phyloP scores from a whole-genome alignment of 495 filamentous ascomycete genomes.

The Filosporella fistucella region DNA sequence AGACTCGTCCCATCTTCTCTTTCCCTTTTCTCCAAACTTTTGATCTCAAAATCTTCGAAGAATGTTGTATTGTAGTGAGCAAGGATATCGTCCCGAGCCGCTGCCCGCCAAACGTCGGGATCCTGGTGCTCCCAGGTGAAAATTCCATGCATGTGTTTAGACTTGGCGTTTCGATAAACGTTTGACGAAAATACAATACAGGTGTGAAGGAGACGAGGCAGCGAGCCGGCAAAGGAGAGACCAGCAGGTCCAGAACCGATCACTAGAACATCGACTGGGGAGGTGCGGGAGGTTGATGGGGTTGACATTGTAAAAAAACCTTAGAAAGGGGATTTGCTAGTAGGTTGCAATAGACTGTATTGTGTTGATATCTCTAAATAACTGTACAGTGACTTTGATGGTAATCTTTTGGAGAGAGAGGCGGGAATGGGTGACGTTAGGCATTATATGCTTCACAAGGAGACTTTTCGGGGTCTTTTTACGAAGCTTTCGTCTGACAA shows the following conservation, averaged over 20 bases:
- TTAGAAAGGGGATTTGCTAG: not conserved
- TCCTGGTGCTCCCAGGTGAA: constrained; percentile 40
- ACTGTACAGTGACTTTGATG: not conserved
- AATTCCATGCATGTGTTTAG: constrained; percentile 42
- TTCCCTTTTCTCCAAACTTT: constrained; percentile 21
- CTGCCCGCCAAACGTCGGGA: constrained; percentile 35
- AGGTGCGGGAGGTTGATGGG: not conserved
- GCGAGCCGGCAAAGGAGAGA: constrained; percentile 38
- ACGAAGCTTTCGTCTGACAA: too few relatives aligned
- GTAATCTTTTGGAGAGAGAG: not conserved
- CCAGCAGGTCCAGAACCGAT: constrained; percentile 55
- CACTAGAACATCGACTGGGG: constrained; percentile 23
- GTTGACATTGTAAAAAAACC: not conserved
- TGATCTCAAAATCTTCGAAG: constrained; percentile 30
- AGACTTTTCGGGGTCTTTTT: not conserved
- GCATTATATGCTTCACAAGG: not conserved
- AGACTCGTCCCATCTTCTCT: constrained; percentile 1
- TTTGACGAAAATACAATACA: constrained; percentile 45
- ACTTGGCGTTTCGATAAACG: constrained; percentile 42
- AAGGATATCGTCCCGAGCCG: constrained; percentile 30
- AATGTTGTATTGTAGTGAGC: constrained; percentile 37
- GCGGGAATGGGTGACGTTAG: not conserved
- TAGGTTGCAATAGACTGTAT: not conserved
- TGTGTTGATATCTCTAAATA: not conserved
- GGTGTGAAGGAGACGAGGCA: constrained; percentile 44